phyloP scores from a whole-genome alignment of 2,329 filamentous ascomycete genomes.

The Penicillium aurantiogriseum region DNA sequence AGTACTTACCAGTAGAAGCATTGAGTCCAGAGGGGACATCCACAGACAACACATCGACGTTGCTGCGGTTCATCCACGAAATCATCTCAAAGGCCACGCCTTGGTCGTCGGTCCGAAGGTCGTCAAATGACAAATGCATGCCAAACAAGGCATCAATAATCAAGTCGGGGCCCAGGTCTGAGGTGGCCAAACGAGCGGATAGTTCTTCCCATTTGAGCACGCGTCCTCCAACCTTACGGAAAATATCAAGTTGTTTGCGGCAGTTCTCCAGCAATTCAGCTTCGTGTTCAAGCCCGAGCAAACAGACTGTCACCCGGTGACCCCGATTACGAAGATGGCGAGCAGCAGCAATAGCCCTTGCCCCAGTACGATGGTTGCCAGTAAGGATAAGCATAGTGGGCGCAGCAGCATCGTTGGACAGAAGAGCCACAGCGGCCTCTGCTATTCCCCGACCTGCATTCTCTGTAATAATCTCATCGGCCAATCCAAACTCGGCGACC shows the following conservation, averaged over 20 bases:
- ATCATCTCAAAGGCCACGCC: constrained; percentile 84
- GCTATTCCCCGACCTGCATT: constrained; percentile 87
- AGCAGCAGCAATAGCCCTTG: constrained; percentile 78
- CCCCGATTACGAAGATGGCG: constrained; percentile 84
- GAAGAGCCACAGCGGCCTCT: constrained; percentile 68
- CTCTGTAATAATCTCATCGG: constrained; percentile 86
- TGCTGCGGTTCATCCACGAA: constrained; percentile 87
- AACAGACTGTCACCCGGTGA: constrained; percentile 74
- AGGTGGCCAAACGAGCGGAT: constrained; percentile 47
- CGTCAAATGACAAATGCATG: constrained; percentile 83
- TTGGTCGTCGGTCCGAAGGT: constrained; percentile 78
- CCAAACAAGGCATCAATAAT: constrained; percentile 89
- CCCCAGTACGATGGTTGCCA: constrained; percentile 90
- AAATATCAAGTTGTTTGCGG: constrained; percentile 76
- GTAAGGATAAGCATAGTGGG: constrained; percentile 74
- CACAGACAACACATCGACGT: constrained; percentile 79
- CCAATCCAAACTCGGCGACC: constrained; percentile 79
- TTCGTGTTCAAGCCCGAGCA: constrained; percentile 81
- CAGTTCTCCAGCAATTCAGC: constrained; percentile 77
- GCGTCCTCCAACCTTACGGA: constrained; percentile 77
- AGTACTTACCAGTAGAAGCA: constrained; percentile 67
- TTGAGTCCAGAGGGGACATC: constrained; percentile 89
- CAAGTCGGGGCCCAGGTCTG: constrained; percentile 69
- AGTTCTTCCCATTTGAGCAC: constrained; percentile 63
- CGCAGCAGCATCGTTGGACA: constrained; percentile 56